Evolutionary conservation across 257 asterid genomes (phyloP).

Genomic region (Solanum ossicruentum): DNA sequence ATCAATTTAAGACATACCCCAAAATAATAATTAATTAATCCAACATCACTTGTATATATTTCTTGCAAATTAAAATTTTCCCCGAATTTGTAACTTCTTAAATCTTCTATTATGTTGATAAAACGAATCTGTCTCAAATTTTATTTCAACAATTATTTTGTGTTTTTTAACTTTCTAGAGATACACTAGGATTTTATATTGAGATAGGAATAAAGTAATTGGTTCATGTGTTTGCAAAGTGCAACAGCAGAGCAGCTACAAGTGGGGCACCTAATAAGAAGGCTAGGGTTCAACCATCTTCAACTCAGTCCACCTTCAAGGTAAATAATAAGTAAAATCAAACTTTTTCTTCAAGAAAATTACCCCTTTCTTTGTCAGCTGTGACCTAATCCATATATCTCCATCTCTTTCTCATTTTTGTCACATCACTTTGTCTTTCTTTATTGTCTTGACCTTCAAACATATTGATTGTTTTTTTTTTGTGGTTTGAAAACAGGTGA

Average conservation of each 20-base stretch:
- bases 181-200: neutral
- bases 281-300: conserved; percentile 53
- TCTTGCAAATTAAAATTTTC: too few species aligned
- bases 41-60: neutral
- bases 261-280: conserved; percentile 52
- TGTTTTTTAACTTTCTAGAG: neutral
- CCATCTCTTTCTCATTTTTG: conserved; percentile 19
- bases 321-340: conserved; percentile 14
- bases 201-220: neutral
- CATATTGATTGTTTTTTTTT: conserved; percentile 30
- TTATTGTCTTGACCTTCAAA: conserved; percentile 28
- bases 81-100: neutral
- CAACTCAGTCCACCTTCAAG: conserved; percentile 59
- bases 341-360: neutral
- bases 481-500: conserved; percentile 36
- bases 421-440: conserved; percentile 57
- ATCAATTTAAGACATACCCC: neutral
- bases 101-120: neutral
- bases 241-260: conserved; percentile 41
- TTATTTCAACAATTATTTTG: neutral
- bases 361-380: neutral
- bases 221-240: conserved; percentile 12
- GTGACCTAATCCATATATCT: neutral
- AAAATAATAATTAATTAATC: neutral
- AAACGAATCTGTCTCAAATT: neutral